Conservation (phyloP, 2,329 filamentous ascomycete genomes). For the Ophiostoma populinum region DNA sequence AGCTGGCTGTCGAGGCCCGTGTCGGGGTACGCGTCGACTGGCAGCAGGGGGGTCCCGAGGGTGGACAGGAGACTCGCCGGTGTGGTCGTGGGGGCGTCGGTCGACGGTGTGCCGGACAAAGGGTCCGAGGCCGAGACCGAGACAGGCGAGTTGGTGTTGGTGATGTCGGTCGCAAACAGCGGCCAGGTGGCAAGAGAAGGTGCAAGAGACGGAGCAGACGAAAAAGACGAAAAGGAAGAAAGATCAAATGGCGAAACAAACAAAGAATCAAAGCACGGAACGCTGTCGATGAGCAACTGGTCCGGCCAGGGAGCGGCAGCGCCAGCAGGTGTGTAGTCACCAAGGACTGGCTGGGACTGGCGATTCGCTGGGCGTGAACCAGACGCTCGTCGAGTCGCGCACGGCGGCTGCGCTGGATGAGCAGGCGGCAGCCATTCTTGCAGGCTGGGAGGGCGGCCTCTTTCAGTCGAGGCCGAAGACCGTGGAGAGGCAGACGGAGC, state of each 20-base stretch:
- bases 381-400: conserved; percentile 2
- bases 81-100: not conserved
- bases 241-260: not conserved
- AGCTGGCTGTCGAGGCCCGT: no score
- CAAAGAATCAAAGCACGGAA: not conserved
- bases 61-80: not conserved
- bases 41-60: conserved; percentile 4
- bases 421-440: conserved; percentile 11
- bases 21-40: not conserved
- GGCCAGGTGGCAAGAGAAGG: conserved; percentile 1
- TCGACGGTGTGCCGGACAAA: not conserved
- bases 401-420: conserved; percentile 2
- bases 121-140: no score
- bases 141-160: not conserved
- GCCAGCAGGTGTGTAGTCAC: not conserved
- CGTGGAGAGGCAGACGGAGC: not conserved
- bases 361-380: conserved; percentile 8
- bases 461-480: conserved; percentile 6
- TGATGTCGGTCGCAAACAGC: not conserved
- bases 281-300: conserved; percentile 4
- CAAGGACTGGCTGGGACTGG: no score
- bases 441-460: conserved; percentile 11
- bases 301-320: conserved; percentile 3
- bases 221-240: conserved; percentile 1
- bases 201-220: not conserved